Evolutionary conservation across 1,284 basidiomycete genomes (phyloP).

Genomic region (Trichosporon faecale): DNA sequence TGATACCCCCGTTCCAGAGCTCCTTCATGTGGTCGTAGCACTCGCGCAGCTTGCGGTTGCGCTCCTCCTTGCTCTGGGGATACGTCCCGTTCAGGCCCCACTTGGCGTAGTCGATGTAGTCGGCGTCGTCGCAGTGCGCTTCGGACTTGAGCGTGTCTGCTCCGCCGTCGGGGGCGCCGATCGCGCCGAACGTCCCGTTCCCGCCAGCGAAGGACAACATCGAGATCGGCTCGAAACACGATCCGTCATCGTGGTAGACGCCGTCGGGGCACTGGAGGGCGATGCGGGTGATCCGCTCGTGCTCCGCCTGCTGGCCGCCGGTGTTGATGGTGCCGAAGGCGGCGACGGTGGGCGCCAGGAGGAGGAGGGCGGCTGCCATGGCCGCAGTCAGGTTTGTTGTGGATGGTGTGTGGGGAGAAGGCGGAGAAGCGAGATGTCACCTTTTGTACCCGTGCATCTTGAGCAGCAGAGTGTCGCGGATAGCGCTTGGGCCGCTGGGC

Average conservation of each 20-base stretch:
- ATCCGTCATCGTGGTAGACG: background rate
- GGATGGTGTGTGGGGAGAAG: background rate
- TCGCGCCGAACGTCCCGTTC: slow-evolving; percentile 10
- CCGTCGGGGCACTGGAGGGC: slow-evolving; percentile 12
- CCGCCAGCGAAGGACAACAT: slow-evolving; percentile 15
- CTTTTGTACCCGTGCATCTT: background rate
- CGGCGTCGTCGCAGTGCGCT: slow-evolving; percentile 19
- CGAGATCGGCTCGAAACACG: slow-evolving; percentile 14
- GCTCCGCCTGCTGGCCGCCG: slow-evolving; percentile 13
- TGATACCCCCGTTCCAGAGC: background rate
- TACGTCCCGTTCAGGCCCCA: slow-evolving; percentile 11
- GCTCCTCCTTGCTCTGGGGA: background rate
- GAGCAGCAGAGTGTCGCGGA: too few relatives aligned
- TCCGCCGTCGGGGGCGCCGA: slow-evolving; percentile 13
- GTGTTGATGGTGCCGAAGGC: slow-evolving; percentile 15
- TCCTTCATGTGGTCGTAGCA: slow-evolving; percentile 12
- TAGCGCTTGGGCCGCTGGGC: background rate
- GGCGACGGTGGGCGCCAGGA: background rate
- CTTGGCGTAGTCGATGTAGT: slow-evolving; percentile 15
- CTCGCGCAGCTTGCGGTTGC: slow-evolving; percentile 1
- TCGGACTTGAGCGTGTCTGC: slow-evolving; percentile 9
- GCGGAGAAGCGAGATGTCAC: background rate
- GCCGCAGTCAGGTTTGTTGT: background rate
- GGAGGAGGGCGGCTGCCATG: background rate
- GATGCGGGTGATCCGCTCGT: slow-evolving; percentile 10